Base-by-base conservation (phyloP, 2,329 filamentous ascomycete genomes). In the Stylonectria norvegica region DNA sequence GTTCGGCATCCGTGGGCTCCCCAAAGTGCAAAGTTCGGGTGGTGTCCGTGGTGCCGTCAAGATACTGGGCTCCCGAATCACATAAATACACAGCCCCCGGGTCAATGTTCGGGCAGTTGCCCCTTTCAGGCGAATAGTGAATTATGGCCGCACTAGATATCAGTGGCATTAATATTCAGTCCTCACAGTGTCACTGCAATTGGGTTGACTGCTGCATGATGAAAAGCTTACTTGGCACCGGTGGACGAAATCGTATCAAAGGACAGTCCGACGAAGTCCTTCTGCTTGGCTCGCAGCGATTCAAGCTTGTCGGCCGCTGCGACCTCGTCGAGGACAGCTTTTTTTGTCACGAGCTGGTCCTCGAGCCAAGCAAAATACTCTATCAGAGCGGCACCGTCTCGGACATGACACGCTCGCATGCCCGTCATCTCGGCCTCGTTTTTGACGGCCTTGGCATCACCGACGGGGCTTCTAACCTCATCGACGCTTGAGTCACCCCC, bases 351-450 rank as follows among this genome's bases (percentile, higher is more conserved):
- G 17, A 98, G 72, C 59, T 96, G 85, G 56, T 96, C 79, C 64
- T 98, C 93, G 4, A 98, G 76, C 93, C 93, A 98, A 10, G 93
- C 89, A 63, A 98, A 96, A 63, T 89, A 98, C 61, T 95, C 83
- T 40, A 81, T 90, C 46, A 97, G 67, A 2, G 93, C 91, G 33
- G 89, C 89, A 33, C 93, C 93, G 58, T 98, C 93, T 49, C 93
- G 82, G 52, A 97, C 81, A 61, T 98, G 93, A 60, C 93, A 97
- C 42, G 86, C 79, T 46, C 89, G 80, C 93, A 98, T 97, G 45
- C 93, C 93, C 55, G 88, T 81, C 31, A 96, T 71, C 63, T 98
- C 93, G 0, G 79, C 82, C 40, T 88, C 81, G 55, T 96, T 98
- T 70, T 98, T 98, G 62, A 97, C 73, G 6, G 93, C 89, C 69